Base-by-base conservation (phyloP, 2,329 filamentous ascomycete genomes). In the Herpotrichia juniperi region DNA sequence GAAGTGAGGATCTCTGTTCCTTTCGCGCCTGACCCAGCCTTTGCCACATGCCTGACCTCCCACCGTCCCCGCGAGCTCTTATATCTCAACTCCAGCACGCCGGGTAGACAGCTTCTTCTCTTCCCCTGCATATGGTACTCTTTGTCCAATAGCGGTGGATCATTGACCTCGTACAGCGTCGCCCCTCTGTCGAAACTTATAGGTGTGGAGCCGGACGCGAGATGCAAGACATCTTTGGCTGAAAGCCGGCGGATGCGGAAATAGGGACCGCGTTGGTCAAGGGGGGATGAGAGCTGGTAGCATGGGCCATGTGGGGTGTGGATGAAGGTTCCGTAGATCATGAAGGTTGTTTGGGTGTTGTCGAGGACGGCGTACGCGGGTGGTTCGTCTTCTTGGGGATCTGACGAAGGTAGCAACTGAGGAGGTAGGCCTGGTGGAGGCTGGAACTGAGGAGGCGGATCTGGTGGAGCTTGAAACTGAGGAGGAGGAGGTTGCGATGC, bases 221-320 rank as follows among this genome's bases (percentile, higher is more conserved):
- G 40, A 42, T 63, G 59, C 2, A 58, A 50, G 9, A 63, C 46
- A 55, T 68, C 66, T 43, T 61, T 56, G 16, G 59, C 53, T 0
- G 54, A 49, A 0, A 68, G 46, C 1, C 61, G 53, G 1, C 66
- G 62, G 31, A 68, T 56, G 34, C 58, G 60, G 10, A 69, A 50
- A 25, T 46, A 56, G 11, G 57, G 46, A 6, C 58, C 53, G 50
- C 54, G 57, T 24, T 59, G 50, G 44, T 59, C 57, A 47, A 68
- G 64, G 8, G 66, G 52, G 1, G 59, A 61, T 19, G 62, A 64
- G n/a, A 68, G 51, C 8, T 68, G 66, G 47, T 67, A 68, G 48
- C 57, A 61, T 14, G 64, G 63, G 26, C 57, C 46, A 3, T 53
- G 45, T 12, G 61, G 57, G 1, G 54, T 64, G 48, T 66, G 59